Conservation (phyloP, 1,284 basidiomycete genomes). For the Marasmius fiardii region DNA sequence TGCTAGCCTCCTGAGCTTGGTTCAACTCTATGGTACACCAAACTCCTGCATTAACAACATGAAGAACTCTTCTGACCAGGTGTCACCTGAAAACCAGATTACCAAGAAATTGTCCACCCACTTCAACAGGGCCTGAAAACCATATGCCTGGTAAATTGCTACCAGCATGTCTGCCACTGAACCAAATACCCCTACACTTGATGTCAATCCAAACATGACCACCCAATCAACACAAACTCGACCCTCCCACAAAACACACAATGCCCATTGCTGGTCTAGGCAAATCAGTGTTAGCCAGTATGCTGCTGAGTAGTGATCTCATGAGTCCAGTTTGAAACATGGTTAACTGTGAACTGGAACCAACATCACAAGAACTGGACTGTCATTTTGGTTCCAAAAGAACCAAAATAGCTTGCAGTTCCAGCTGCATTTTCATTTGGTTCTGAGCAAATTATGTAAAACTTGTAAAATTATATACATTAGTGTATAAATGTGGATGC, state of each 20-base stretch:
- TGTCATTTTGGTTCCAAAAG: no score
- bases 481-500: no score
- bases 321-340: no score
- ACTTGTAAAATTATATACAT: no score
- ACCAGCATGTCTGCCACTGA: conserved; percentile 32
- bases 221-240: conserved; percentile 3
- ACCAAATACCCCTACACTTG: conserved; percentile 35
- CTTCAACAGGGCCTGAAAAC: conserved; percentile 26
- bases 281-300: conserved; percentile 31
- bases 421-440: no score
- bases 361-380: no score
- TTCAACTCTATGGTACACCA: conserved; percentile 31
- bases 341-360: no score
- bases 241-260: conserved; percentile 9
- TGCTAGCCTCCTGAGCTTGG: conserved; percentile 25
- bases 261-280: conserved; percentile 16
- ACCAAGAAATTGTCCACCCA: conserved; percentile 43
- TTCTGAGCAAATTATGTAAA: no score
- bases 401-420: no score
- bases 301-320: conserved; percentile 28
- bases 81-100: conserved; percentile 21
- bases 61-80: conserved; percentile 28
- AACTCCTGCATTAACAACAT: conserved; percentile 22
- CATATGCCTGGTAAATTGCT: conserved; percentile 24
- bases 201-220: conserved; percentile 29